Evolutionary conservation across 441 rosid genomes (phyloP).

Genomic region (Adansonia rubrostipa): DNA sequence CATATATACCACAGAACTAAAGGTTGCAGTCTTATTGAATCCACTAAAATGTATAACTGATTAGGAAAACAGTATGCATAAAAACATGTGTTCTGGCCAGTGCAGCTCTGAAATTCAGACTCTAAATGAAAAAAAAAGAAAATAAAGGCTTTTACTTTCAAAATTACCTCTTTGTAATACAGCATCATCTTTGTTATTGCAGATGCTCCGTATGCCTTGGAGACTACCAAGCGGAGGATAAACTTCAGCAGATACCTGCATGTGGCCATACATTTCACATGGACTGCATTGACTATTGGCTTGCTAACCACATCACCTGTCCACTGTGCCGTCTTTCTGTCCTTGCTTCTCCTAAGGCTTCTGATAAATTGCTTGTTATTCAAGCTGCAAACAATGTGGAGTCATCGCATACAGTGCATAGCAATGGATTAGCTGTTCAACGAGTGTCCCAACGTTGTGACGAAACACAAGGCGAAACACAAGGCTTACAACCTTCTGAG

Average conservation of each 20-base stretch:
- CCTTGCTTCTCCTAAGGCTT: conserved; percentile 44
- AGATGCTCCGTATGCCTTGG: conserved; percentile 89
- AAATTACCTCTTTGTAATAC: neutral
- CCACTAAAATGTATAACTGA: neutral
- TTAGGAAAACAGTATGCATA: neutral
- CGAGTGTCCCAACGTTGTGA: conserved; percentile 27
- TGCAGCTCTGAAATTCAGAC: neutral
- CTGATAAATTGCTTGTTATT: conserved; percentile 33
- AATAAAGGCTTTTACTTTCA: neutral
- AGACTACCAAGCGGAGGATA: conserved; percentile 81
- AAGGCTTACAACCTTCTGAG: conserved; percentile 26
- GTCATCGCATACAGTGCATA: conserved; percentile 24
- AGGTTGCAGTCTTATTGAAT: neutral
- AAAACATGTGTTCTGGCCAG: neutral
- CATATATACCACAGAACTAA: conserved; percentile 2
- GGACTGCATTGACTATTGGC: conserved; percentile 95
- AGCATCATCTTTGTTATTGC: conserved; percentile 22
- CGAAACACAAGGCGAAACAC: conserved; percentile 32
- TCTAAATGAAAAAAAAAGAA: neutral
- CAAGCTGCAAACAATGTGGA: conserved; percentile 32
- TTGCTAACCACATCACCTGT: conserved; percentile 73
- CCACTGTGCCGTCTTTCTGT: conserved; percentile 88
- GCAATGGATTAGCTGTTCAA: conserved; percentile 32
- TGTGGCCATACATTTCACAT: conserved; percentile 90
- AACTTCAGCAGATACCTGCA: conserved; percentile 79